Evolutionary conservation across 257 asterid species (phyloP).

Genomic region (Cinchona pubescens): DNA sequence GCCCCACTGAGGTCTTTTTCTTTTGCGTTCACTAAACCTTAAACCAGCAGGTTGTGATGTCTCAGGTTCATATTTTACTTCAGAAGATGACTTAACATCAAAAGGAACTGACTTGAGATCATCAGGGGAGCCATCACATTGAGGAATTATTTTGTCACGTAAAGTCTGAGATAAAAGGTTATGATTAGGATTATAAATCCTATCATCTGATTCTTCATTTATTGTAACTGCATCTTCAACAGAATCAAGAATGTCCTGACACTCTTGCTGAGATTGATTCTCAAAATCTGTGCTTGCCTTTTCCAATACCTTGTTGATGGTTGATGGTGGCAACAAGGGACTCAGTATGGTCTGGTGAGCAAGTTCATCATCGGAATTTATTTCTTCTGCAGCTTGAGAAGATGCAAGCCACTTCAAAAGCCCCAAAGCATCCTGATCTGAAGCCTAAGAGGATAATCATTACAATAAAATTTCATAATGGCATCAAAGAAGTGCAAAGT

Average conservation of each 20-base stretch:
- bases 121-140: conserved; percentile 77
- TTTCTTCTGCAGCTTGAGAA: conserved; percentile 93
- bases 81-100: conserved; percentile 33
- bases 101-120: conserved; percentile 40
- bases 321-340: conserved; percentile 70
- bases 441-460: conserved; percentile 36
- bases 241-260: conserved; percentile 97
- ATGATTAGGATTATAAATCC: conserved; percentile 27
- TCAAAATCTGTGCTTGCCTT: conserved; percentile 76
- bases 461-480: background rate
- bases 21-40: conserved; percentile 36
- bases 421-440: conserved; percentile 73
- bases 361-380: conserved; percentile 96
- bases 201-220: conserved; percentile 45
- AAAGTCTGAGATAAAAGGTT: conserved; percentile 33
- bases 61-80: conserved; percentile 36
- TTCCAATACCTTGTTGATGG: conserved; percentile 64
- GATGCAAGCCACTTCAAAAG: conserved; percentile 97
- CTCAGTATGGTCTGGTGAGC: conserved; percentile 69
- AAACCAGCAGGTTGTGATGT: conserved; percentile 33
- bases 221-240: conserved; percentile 41
- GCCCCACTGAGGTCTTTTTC: conserved; percentile 65
- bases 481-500: conserved; percentile 12
- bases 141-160: conserved; percentile 50
- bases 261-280: conserved; percentile 92